A percentile compares a stretch with the other conserved stretches of the same genome.
Conservation (phyloP, 176 grass and related monocot genomes). For the Lolium perenne region DNA sequence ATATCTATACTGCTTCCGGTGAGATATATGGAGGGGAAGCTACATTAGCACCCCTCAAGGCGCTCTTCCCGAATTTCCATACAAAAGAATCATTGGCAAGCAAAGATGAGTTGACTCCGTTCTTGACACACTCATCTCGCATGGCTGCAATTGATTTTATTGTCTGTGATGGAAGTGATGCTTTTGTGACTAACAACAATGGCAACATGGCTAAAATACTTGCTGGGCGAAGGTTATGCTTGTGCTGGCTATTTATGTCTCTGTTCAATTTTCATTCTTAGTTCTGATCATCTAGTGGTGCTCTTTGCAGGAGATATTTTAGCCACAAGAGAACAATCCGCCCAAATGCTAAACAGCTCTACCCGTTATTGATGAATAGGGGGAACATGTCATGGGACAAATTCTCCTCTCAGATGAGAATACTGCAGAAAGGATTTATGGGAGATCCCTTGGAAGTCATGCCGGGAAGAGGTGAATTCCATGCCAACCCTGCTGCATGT, state of each 20-base stretch:
- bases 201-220: constrained; percentile 92
- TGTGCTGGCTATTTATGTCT: background rate
- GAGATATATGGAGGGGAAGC: constrained; percentile 88
- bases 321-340: constrained; percentile 88
- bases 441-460: constrained; percentile 75
- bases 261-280: background rate
- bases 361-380: constrained; percentile 65
- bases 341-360: constrained; percentile 82
- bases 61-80: constrained; percentile 88
- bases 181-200: constrained; percentile 90
- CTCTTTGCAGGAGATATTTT: constrained; percentile 74
- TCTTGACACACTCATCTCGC: constrained; percentile 69
- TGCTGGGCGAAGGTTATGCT: constrained; percentile 71
- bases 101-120: constrained; percentile 68
- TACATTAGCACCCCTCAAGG: constrained; percentile 72
- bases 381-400: constrained; percentile 78
- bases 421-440: constrained; percentile 77
- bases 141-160: constrained; percentile 97
- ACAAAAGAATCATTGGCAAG: constrained; percentile 81
- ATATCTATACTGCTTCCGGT: constrained; percentile 93
- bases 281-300: constrained; percentile 9
- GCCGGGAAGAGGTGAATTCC: constrained; percentile 82
- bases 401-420: constrained; percentile 65
- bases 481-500: constrained; percentile 73
- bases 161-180: constrained; percentile 91